These are phyloP conservation scores for Ascosphaera pollenicola DNA, from an alignment of 2,329 filamentous ascomycete genomes.

Conservation along the genomic window DNA sequence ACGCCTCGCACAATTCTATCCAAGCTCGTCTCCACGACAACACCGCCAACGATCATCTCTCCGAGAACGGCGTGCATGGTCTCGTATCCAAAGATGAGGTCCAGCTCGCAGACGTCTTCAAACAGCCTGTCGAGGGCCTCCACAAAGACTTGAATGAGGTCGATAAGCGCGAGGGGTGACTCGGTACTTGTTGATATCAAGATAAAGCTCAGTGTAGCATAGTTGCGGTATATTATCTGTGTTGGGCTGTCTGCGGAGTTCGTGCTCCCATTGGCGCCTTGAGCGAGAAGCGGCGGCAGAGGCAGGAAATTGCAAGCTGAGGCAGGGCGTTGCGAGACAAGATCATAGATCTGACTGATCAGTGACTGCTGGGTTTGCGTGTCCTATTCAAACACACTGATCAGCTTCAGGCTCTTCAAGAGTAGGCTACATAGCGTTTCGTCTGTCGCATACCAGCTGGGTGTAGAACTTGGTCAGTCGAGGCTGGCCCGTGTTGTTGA, in stretches of 20 bases:
- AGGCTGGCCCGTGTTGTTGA: constrained; percentile 95
- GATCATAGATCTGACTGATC: constrained; percentile 90
- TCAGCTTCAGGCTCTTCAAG: not conserved
- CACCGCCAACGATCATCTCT: constrained; percentile 90
- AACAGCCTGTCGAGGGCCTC: constrained; percentile 88
- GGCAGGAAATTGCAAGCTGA: constrained; percentile 96
- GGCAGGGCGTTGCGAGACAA: constrained; percentile 76
- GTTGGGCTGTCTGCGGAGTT: constrained; percentile 74
- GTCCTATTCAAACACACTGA: constrained; percentile 36
- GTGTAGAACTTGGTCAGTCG: constrained; percentile 98
- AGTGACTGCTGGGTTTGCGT: constrained; percentile 92
- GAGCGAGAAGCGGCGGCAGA: constrained; percentile 39
- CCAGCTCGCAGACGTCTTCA: constrained; percentile 95
- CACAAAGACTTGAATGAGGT: constrained; percentile 95
- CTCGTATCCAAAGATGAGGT: constrained; percentile 98
- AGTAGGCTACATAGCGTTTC: not conserved
- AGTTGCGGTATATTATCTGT: constrained; percentile 93
- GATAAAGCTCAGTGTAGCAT: constrained; percentile 97
- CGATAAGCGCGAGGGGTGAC: constrained; percentile 81
- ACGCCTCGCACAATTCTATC: constrained; percentile 79
- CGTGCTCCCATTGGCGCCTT: constrained; percentile 24
- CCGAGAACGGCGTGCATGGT: constrained; percentile 74
- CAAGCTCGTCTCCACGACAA: constrained; percentile 79
- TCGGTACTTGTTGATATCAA: constrained; percentile 93
- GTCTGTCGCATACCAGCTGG: constrained; percentile 44